Percentiles rank a stretch among this genome's conserved stretches.
phyloP scores from a whole-genome alignment of 345 rosid genomes.

The Sisymbrium irio region DNA sequence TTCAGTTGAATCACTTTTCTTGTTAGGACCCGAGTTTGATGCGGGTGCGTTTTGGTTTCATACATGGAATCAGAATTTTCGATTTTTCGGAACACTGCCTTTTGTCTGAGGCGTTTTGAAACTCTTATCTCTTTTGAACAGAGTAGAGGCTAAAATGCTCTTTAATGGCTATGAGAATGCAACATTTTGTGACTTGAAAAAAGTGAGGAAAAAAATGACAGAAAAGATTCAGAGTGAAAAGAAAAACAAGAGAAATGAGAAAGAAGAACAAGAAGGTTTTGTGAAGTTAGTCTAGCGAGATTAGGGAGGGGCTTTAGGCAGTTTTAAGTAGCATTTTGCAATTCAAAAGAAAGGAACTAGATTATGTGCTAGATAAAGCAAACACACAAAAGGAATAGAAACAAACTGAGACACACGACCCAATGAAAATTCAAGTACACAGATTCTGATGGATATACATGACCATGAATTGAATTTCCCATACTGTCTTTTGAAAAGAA shows the following conservation, averaged over 20 bases:
- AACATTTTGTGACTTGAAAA: not conserved
- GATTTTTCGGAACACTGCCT: not conserved
- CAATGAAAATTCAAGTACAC: constrained; percentile 28
- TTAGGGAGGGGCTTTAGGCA: not conserved
- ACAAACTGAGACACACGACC: not conserved
- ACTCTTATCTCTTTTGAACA: not conserved
- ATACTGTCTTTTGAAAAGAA: constrained; percentile 7
- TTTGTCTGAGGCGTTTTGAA: not conserved
- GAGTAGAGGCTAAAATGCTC: not conserved
- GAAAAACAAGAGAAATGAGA: not conserved
- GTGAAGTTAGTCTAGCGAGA: not conserved
- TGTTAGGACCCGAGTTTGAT: constrained; percentile 25
- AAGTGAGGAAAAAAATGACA: not conserved
- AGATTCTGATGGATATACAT: constrained; percentile 25
- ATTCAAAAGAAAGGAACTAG: not conserved
- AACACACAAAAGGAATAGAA: constrained; percentile 10
- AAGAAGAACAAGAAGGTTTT: not conserved
- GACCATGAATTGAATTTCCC: constrained; percentile 14
- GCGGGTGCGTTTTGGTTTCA: constrained; percentile 22
- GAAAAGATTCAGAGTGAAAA: not conserved
- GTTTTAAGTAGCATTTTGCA: not conserved
- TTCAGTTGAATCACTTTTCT: not conserved
- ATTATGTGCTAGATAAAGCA: not conserved
- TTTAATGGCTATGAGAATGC: not conserved
- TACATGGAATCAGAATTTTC: constrained; percentile 13